Evolutionary conservation across 768 basidiomycete genomes (phyloP).

Genomic region (Lepiota subincarnata): DNA sequence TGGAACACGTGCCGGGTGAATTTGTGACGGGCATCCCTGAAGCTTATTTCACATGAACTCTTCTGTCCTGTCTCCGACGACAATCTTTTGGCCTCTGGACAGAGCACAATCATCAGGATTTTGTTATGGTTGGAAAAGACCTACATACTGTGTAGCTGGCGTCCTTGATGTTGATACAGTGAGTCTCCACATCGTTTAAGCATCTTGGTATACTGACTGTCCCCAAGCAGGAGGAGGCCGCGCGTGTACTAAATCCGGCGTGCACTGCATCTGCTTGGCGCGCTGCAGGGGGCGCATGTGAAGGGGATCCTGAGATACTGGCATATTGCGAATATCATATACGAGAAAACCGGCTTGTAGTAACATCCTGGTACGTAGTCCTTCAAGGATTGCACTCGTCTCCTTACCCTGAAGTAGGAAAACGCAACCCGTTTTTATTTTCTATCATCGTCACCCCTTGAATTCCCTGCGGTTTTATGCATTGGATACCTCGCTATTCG

Average conservation of each 20-base stretch:
- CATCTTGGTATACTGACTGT: neutral
- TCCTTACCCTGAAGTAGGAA: neutral
- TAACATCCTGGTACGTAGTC: slow-evolving; percentile 19
- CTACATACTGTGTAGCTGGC: slow-evolving; percentile 50
- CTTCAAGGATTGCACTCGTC: slow-evolving; percentile 1
- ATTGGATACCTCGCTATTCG: slow-evolving; percentile 32
- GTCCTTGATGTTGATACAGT: slow-evolving; percentile 28
- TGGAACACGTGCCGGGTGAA: no score
- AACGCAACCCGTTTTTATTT: slow-evolving; percentile 29
- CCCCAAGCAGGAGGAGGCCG: neutral
- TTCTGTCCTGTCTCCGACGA: slow-evolving; percentile 17
- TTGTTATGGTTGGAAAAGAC: slow-evolving; percentile 56
- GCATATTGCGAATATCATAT: slow-evolving; percentile 27
- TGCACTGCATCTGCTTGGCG: slow-evolving; percentile 20
- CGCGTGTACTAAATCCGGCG: neutral
- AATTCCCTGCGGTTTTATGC: slow-evolving; percentile 64
- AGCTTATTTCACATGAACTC: neutral
- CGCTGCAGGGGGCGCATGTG: slow-evolving; percentile 21
- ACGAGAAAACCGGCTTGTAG: neutral
- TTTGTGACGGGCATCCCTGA: neutral
- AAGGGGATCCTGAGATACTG: slow-evolving; percentile 30
- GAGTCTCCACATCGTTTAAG: neutral
- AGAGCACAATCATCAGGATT: slow-evolving; percentile 38
- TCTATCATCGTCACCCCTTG: slow-evolving; percentile 51
- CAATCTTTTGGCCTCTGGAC: slow-evolving; percentile 60